Base-by-base conservation (phyloP, 2,329 filamentous ascomycete species). In the Aspergillus sp. region DNA sequence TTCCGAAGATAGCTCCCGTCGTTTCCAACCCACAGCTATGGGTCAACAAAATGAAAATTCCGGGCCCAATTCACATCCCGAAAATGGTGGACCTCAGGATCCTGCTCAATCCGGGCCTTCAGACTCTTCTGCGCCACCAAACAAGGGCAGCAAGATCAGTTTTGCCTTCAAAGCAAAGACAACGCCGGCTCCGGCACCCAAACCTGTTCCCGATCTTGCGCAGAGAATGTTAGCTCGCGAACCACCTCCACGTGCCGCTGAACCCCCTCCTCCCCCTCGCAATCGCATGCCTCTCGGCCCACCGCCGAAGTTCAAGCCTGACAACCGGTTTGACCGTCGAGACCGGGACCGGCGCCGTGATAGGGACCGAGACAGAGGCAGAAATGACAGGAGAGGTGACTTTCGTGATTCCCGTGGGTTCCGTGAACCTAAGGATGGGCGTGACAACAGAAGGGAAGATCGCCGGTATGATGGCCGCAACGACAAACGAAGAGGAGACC, bases 121-220 rank as follows among this genome's bases (percentile, higher is more conserved):
- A 2, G 77, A 81, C 17, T 76, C 78, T 2, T 79, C 82, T 4
- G 77, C 82, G n/a, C 77, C 81, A 54, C 65, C 72, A 54, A 69
- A 78, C 66, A 76, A 78, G 53, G 76, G 76, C 2, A 84, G 85
- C 42, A 94, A 93, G 72, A 95, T 97, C 65, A 95, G 91, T 69
- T 97, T 97, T 70, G 91, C 91, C 1, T 91, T 97, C 71, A 97
- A 97, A 69, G 82, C 86, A 52, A 93, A 88, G 66, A 83, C 85
- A 19, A 78, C 81, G 3, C 78, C 86, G 17, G 74, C 76, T 21
- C 76, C 81, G 56, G 76, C 78, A 52, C 74, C 76, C 44, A 80
- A 80, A 56, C 72, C 76, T 23, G 79, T 81, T 40, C 66, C 76
- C 38, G 80, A 80, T 54, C 61, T 82, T 48, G 73, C 75, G 13